Evolutionary conservation across 352 stramenopile genomes (phyloP).

Genomic region (Hyaloperonospora arabidopsidis): DNA sequence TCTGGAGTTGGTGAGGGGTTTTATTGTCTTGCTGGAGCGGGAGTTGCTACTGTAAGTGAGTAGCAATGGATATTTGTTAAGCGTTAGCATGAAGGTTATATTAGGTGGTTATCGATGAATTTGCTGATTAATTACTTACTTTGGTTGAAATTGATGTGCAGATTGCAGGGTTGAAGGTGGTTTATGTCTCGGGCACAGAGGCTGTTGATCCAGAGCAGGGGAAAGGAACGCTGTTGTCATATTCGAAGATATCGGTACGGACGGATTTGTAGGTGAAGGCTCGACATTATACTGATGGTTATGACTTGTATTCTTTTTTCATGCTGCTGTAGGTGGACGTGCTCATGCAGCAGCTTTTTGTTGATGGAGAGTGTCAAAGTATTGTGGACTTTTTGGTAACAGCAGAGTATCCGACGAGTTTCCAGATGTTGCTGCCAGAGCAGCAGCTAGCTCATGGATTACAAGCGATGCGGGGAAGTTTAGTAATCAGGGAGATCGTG

Average conservation of each 20-base stretch:
- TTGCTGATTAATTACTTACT: constrained; percentile 4
- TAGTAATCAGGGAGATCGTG: constrained; percentile 26
- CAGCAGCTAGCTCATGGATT: constrained; percentile 50
- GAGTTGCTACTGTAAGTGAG: constrained; percentile 33
- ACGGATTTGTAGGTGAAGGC: not conserved
- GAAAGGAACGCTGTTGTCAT: constrained; percentile 26
- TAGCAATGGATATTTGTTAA: not conserved
- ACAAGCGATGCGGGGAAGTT: constrained; percentile 29
- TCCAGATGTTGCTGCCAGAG: constrained; percentile 47
- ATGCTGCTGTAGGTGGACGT: constrained; percentile 9
- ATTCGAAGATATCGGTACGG: constrained; percentile 27
- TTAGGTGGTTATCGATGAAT: too few species aligned
- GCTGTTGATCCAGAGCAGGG: constrained; percentile 19
- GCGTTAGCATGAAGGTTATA: too few species aligned
- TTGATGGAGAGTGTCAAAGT: constrained; percentile 10
- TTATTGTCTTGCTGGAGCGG: constrained; percentile 39
- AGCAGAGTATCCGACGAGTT: constrained; percentile 39
- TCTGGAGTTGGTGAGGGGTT: constrained; percentile 45
- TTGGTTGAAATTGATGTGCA: constrained; percentile 8
- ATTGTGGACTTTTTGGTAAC: constrained; percentile 66
- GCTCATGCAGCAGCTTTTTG: constrained; percentile 21
- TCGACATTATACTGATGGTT: not conserved
- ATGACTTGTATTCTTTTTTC: not conserved
- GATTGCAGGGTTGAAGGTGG: constrained; percentile 42
- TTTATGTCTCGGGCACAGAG: constrained; percentile 29